Percentiles rank a stretch among this genome's conserved stretches.
These are phyloP conservation scores for Phaeoacremonium minimum DNA, from an alignment of 2,329 filamentous ascomycete species.

Conservation along the genomic window DNA sequence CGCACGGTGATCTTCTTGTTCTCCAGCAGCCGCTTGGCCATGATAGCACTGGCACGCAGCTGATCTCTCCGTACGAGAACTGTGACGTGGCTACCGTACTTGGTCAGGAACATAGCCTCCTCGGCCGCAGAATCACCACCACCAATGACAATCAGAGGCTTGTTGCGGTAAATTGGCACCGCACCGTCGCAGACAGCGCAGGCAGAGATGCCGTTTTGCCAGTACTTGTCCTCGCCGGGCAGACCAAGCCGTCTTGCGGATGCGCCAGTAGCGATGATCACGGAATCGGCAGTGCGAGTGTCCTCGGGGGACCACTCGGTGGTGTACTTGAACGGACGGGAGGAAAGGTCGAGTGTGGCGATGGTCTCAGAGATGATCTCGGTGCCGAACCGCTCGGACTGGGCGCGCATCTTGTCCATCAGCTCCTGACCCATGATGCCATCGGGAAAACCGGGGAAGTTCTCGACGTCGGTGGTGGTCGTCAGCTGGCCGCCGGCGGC, in stretches of 20 bases:
- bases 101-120: conserved; percentile 95
- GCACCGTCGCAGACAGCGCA: conserved; percentile 98
- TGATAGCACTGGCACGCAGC: conserved; percentile 84
- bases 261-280: conserved; percentile 94
- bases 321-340: conserved; percentile 87
- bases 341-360: conserved; percentile 77
- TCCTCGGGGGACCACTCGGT: conserved; percentile 82
- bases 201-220: conserved; percentile 94
- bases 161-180: conserved; percentile 94
- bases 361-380: conserved; percentile 92
- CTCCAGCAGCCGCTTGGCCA: conserved; percentile 77
- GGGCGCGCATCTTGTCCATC: conserved; percentile 93
- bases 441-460: conserved; percentile 92
- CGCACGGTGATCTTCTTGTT: conserved; percentile 88
- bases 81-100: conserved; percentile 93
- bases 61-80: conserved; percentile 86
- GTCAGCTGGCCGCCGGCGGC: conserved; percentile 95
- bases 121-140: conserved; percentile 96
- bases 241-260: conserved; percentile 82
- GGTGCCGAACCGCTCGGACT: conserved; percentile 90
- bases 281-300: conserved; percentile 80
- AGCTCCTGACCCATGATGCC: conserved; percentile 82
- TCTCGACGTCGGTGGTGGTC: conserved; percentile 97
- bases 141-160: conserved; percentile 91
- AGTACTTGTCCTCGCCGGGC: conserved; percentile 88